phyloP scores from a whole-genome alignment of 2,329 filamentous ascomycete genomes.

The Cladosporium austrohemisphaericum region DNA sequence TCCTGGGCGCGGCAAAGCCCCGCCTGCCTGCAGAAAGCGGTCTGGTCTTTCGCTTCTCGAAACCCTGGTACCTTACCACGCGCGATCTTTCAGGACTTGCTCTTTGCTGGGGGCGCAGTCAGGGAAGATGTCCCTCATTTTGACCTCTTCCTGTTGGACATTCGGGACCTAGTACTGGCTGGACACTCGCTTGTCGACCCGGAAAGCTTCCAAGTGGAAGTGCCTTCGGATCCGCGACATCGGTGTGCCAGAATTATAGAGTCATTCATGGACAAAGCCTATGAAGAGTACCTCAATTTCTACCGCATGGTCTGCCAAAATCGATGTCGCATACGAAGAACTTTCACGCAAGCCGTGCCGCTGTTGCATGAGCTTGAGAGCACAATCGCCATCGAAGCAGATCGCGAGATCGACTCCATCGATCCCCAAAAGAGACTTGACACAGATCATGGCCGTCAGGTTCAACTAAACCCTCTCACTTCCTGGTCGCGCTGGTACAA shows the following conservation, averaged over 20 bases:
- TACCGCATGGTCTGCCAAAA: conserved; percentile 86
- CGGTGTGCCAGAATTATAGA: conserved; percentile 73
- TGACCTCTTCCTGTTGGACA: conserved; percentile 74
- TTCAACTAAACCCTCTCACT: conserved; percentile 65
- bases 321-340: conserved; percentile 80
- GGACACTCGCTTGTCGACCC: conserved; percentile 67
- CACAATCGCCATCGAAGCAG: conserved; percentile 51
- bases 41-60: conserved; percentile 70
- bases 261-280: conserved; percentile 53
- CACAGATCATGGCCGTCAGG: conserved; percentile 2
- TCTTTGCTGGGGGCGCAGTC: conserved; percentile 68
- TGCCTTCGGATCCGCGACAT: conserved; percentile 68
- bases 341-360: conserved; percentile 76
- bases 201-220: conserved; percentile 71
- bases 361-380: conserved; percentile 82
- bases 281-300: conserved; percentile 71
- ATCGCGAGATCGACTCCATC: conserved; percentile 20
- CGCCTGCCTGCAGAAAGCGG: conserved; percentile 24
- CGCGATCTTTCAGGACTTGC: conserved; percentile 51
- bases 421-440: background rate
- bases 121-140: conserved; percentile 62
- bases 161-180: conserved; percentile 73
- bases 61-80: conserved; percentile 78
- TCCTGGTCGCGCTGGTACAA: conserved; percentile 92
- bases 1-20: conserved; percentile 23